Evolutionary conservation across 2,329 filamentous ascomycete species (phyloP).

Genomic region (Alternaria postmessia): DNA sequence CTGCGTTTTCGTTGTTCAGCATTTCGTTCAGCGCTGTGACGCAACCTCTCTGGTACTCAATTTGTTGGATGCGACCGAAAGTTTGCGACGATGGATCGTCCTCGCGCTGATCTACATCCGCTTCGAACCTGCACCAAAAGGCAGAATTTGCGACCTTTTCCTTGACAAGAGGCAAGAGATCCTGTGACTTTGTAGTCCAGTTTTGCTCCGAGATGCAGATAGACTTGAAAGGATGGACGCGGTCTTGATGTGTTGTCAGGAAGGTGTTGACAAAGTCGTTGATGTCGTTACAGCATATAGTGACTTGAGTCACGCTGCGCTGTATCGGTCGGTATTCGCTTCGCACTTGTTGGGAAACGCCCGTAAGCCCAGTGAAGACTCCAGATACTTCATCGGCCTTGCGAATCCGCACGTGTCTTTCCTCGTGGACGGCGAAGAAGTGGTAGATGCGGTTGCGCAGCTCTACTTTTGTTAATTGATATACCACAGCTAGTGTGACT

Average conservation of each 20-base stretch:
- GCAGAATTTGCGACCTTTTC: neutral
- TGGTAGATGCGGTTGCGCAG: constrained; percentile 3
- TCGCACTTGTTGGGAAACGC: neutral
- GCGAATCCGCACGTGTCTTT: neutral
- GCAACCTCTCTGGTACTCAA: neutral
- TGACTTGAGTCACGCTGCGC: neutral
- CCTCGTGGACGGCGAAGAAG: neutral
- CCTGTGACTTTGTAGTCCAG: neutral
- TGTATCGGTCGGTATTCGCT: constrained; percentile 1
- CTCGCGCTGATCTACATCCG: neutral
- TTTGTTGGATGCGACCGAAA: neutral
- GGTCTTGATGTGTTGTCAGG: neutral
- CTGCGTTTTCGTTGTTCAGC: neutral
- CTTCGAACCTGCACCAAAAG: neutral
- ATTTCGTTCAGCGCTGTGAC: neutral
- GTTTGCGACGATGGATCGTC: neutral
- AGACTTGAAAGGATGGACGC: neutral
- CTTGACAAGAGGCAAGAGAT: neutral
- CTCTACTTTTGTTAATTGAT: neutral
- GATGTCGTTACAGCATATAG: neutral
- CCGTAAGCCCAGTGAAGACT: neutral
- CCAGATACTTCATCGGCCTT: neutral
- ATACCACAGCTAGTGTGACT: neutral
- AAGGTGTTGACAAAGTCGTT: neutral
- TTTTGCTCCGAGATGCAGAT: neutral